Conservation (phyloP, 202 grass and related monocot genomes). For the Saccharum hybrid region DNA sequence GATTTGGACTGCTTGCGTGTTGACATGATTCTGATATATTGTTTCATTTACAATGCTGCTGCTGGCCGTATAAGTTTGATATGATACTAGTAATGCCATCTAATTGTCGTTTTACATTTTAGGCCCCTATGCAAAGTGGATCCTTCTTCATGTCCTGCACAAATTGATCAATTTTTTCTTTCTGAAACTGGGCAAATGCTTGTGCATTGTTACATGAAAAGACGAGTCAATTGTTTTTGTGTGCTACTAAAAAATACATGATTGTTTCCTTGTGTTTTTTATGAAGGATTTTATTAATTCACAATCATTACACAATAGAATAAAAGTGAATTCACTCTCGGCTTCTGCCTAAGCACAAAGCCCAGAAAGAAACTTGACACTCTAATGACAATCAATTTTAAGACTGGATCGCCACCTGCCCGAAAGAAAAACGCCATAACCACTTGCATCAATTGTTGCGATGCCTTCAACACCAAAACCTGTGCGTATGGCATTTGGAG, state of each 20-base stretch:
- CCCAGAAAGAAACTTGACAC: no score
- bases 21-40: conserved; percentile 14
- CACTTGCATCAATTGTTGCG: no score
- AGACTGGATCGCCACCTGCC: no score
- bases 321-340: no score
- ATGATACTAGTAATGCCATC: conserved; percentile 2
- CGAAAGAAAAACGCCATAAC: no score
- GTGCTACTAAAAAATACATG: neutral
- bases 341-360: no score
- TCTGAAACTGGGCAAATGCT: neutral
- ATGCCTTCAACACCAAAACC: no score
- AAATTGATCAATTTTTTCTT: neutral
- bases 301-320: no score
- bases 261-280: no score
- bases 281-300: no score
- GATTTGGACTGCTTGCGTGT: neutral
- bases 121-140: neutral
- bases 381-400: no score
- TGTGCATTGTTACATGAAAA: neutral
- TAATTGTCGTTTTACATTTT: neutral
- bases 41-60: conserved; percentile 7
- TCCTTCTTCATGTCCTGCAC: neutral
- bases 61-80: neutral
- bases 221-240: neutral
- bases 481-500: no score